Base-by-base conservation (phyloP, 768 basidiomycete species). In the Leccinum disarticulatum region DNA sequence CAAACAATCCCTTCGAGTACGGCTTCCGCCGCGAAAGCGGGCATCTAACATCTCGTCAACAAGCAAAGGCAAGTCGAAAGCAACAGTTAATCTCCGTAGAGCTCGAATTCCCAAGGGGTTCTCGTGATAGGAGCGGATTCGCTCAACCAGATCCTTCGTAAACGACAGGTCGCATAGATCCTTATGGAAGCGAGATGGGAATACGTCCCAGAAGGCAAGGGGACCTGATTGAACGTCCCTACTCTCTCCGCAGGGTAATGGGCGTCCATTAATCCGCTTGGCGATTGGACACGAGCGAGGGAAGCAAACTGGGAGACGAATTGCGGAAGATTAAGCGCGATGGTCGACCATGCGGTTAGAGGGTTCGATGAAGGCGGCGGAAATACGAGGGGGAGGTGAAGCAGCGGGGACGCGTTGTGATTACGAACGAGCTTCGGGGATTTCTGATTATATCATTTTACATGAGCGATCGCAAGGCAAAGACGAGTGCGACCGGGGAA, bases 71-170 rank as follows among this genome's bases (percentile, higher is more conserved):
- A 28, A 63, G 63, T 57, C 48, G 53, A 64, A 59, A 54, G 27
- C 19, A 57, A 64, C 60, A 50, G 58, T 70, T 75, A 67, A 74
- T 73, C 65, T 66, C 74, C 73, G 68, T 88, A 91, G 49, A 91
- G 75, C 67, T 86, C 81, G 69, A 91, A 90, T 74, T 92, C 90
- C 88, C 87, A 90, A 33, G 90, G 88, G 8, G 79, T 70, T 61
- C 76, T 79, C 60, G 84, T 81, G 56, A 74, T 70, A 57, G 81
- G 80, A 9, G 80, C 80, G 50, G 71, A 74, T 62, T 88, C 82
- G 63, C 81, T 83, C 71, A 91, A 83, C 90, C 91, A 93, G 30
- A 93, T 83, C 68, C 91, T 78, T 61, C 87, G 77, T 64, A 93
- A 73, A 38, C 90, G 82, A 74, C 91, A 93, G 38, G 82, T 90